Percentiles rank a stretch among this genome's conserved stretches.
Conservation (phyloP, 305 asterid genomes). For the Fraxinus greggii region DNA sequence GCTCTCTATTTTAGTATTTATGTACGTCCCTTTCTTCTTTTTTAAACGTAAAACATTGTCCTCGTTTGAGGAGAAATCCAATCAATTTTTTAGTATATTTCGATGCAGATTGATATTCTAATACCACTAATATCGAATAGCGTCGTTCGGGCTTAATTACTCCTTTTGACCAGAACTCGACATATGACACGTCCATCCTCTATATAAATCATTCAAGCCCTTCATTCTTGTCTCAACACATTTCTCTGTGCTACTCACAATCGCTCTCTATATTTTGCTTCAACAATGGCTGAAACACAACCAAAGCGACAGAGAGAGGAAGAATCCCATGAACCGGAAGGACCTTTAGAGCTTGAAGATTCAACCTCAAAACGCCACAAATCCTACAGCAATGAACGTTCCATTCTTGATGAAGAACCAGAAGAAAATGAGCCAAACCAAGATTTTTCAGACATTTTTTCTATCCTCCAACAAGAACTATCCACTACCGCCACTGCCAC, state of each 20-base stretch:
- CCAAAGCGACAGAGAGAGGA: conserved; percentile 51
- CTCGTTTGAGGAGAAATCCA: too few species aligned
- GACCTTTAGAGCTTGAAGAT: conserved; percentile 18
- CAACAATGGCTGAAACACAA: conserved; percentile 54
- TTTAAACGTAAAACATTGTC: too few species aligned
- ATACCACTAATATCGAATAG: too few species aligned
- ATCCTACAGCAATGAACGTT: conserved; percentile 32
- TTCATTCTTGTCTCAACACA: conserved; percentile 26
- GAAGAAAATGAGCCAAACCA: conserved; percentile 33
- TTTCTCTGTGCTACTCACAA: conserved; percentile 24
- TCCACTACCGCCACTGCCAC: conserved; percentile 11
- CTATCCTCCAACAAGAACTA: conserved; percentile 56
- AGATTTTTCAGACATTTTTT: conserved; percentile 43
- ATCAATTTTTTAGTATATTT: too few species aligned
- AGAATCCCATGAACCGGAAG: conserved; percentile 11
- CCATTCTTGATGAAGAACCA: conserved; percentile 52
- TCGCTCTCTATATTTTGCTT: background rate
- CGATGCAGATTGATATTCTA: too few species aligned
- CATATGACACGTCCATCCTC: conserved; percentile 22
- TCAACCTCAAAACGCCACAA: conserved; percentile 45
- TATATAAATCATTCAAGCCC: conserved; percentile 41
- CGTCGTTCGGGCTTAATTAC: too few species aligned
- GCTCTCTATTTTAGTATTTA: too few species aligned
- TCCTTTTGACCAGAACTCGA: conserved; percentile 34
- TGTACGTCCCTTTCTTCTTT: too few species aligned